phyloP scores from a whole-genome alignment of 345 rosid genomes.

The Psidium friedrichsthalianum region DNA sequence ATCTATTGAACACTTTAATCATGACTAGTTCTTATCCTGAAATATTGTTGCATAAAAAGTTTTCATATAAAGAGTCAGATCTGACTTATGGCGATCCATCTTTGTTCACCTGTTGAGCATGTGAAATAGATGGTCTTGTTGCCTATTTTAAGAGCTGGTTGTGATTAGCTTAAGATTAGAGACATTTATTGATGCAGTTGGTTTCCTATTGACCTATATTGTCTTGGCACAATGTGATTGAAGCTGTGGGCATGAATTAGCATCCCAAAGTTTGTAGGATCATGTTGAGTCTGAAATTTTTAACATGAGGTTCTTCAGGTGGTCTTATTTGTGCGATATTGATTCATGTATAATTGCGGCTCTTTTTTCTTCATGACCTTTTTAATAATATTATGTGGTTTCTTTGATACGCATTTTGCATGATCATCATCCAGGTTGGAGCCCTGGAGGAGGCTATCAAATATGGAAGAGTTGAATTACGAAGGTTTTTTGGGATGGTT shows the following conservation, averaged over 20 bases:
- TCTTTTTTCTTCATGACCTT: neutral
- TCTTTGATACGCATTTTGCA: neutral
- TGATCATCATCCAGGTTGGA: conserved; percentile 37
- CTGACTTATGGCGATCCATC: neutral
- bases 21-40: neutral
- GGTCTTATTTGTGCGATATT: neutral
- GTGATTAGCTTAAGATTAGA: neutral
- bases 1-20: neutral
- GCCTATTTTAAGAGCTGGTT: neutral
- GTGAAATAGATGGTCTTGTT: neutral
- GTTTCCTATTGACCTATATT: neutral
- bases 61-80: neutral
- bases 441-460: conserved; percentile 67
- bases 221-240: neutral
- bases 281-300: neutral
- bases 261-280: neutral
- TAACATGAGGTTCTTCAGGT: neutral
- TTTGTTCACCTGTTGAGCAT: neutral
- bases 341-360: neutral
- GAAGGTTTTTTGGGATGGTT: conserved; percentile 46
- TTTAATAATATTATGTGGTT: neutral
- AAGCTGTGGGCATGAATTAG: neutral
- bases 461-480: conserved; percentile 66
- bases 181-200: neutral
- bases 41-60: neutral